Base-by-base conservation (phyloP, 1,284 basidiomycete species). In the Cutaneotrichosporon dermatis region DNA sequence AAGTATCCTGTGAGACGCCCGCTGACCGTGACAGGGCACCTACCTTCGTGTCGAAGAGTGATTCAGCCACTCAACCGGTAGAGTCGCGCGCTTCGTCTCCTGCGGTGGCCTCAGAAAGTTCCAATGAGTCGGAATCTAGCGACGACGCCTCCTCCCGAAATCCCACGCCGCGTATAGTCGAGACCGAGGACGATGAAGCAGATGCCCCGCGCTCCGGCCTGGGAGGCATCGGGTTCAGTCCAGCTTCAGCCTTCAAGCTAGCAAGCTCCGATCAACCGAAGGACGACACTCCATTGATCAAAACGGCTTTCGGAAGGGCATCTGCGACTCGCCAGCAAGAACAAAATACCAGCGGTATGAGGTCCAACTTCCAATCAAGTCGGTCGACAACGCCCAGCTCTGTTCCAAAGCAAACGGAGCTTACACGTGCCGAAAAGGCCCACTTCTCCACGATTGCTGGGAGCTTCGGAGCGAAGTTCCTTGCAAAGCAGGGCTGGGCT, bases 401-500 rank as follows among this genome's bases (percentile, higher is more conserved):
- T 62, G 2, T 52, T 25, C 25, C 25, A 78, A 59, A 80, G 80
- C 6, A 68, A 68, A 25, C 70, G 70, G 69, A 71, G 7, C 82
- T 96, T 25, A 84, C 83, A 6, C 78, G 83, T 2, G 68, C 81
- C 13, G 93, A 97, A 67, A 81, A 82, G 56, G 80, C 82, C 12
- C 92, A 96, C 69, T 92, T 97, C 74, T 82, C 79, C 67, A 90
- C 88, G 67, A 82, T 96, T 9, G 81, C 84, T 36, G 83, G 85
- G 25, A 82, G 87, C 0, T 88, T 92, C 64, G 94, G 92, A 68
- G 88, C 92, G 9, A 85, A 86, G 57, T 85, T 97, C 83, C 84
- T 98, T n/a, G 84, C 85, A 44, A 95, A 92, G 79, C 92, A 93
- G 86, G 93, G 94, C 11, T 98, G 94, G 93, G 82, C 87, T 70